Base-by-base conservation (phyloP, 805 yeast genomes). In the Starmera caribaea region DNA sequence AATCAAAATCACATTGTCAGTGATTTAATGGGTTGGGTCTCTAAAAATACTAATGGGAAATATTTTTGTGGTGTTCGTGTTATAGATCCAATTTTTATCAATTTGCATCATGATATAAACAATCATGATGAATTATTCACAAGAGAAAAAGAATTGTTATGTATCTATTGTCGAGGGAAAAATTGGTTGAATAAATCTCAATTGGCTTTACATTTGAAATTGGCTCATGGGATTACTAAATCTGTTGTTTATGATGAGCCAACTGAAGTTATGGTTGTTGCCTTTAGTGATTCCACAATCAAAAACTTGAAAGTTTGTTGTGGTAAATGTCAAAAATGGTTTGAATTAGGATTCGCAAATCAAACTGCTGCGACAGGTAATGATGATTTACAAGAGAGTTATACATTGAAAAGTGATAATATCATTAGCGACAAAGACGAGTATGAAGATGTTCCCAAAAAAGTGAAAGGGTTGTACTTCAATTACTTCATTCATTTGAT, bases 111-210 rank as follows among this genome's bases (percentile, higher is more conserved):
- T 21, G 26, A 21, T 21, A n/a, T n/a, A n/a, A n/a, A n/a, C n/a
- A 9, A 21, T 21, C 24, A 21, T 21, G 9, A 21, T 21, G 26
- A 21, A 21, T 7, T 21, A 21, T 7, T 21, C 26, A 21, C 14
- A 6, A 21, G 15, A 16, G 36, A 34, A 29, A 8, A 36, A 17
- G 49, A 52, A 16, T 40, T 45, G 16, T 35, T 54, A 30, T 54
- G 58, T 40, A 50, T 55, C 7, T 41, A 52, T n/a, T 54, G 58
- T 35, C 44, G 51, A 16, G 58, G 58, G 3, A 37, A 42, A 21
- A 48, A 52, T 33, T 52, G 58, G 58, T 28, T 52, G 6, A 27
- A 34, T 4, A 51, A 44, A 34, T 1, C 5, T 3, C 29, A 43
- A 3, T 47, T 42, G 32, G 33, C 39, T 3, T 39, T 42, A 4